Evolutionary conservation across 1,284 basidiomycete genomes (phyloP), one percentile per base, ranked within the genome.

Genomic region (Ganoderma resinaceum): DNA sequence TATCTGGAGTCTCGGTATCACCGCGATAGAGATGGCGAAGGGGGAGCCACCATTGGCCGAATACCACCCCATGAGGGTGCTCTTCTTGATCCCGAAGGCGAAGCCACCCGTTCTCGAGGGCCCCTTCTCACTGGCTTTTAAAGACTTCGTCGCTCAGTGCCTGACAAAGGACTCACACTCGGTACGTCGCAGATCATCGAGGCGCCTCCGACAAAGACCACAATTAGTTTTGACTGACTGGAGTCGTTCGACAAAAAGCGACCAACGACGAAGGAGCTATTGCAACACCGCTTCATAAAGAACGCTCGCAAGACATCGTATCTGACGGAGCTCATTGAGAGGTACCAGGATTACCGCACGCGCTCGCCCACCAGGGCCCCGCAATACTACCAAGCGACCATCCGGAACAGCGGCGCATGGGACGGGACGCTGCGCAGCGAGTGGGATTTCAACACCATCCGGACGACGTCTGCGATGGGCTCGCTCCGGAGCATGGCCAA

Each of bases 1-100:
- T 79, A 93, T 99, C 82, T 99, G 97, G 97, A 96, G 94, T 76
- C 83, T 99, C 60, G 97, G 97, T 18, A 98, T 99, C 77, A 98
- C 97, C 0, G 94, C 96, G 61, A 98, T 96, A 66, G 97, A 99
- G 82, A 93, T 98, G 90, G 94, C 95, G 1, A 95, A 94, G 74
- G 97, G 97, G 55, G 95, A 98, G 76, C 96, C 97, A 0, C 97
- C 97, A 12, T 80, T 97, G 69, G 93, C 95, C 5, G 95, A 98
- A 79, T 95, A 97, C 80, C 95, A 98, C 78, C 95, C 97, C 0
- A 96, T 99, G 95, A 89, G 95, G 61, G 97, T 97, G 1, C 87
- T 99, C 67, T 96, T 98, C 82, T 86, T 99, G 66, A 99, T 99
- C 73, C 97, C 98, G 0, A 97, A 97, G 80, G 94, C 93, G n/a